These are phyloP conservation scores for Yamadazyma dushanensis DNA, from an alignment of 1,139 yeast genomes.

Conservation along the genomic window DNA sequence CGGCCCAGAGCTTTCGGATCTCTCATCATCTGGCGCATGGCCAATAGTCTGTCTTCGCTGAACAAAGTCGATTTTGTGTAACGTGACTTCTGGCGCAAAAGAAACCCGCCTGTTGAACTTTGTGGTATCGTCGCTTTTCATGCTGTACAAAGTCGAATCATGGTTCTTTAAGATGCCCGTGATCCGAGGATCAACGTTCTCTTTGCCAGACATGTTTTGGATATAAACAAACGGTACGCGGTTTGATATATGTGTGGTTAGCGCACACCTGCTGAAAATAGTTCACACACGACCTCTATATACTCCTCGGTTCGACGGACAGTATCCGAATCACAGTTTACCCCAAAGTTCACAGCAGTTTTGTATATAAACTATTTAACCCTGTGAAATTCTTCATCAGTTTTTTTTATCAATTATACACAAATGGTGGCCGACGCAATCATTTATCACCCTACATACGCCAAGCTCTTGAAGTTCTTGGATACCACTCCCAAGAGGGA, in stretches of 20 bases:
- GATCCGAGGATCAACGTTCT: slow-evolving; percentile 16
- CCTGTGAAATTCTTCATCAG: slow-evolving; percentile 4
- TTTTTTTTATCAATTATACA: neutral
- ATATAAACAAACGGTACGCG: neutral
- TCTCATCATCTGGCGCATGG: slow-evolving; percentile 5
- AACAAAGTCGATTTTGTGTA: slow-evolving; percentile 61
- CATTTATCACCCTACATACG: slow-evolving; percentile 72
- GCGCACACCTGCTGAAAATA: no score
- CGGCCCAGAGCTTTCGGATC: neutral
- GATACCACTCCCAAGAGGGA: slow-evolving; percentile 68
- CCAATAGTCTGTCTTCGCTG: slow-evolving; percentile 27
- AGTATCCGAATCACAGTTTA: slow-evolving; percentile 3
- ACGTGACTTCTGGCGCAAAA: slow-evolving; percentile 74
- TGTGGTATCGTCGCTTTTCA: slow-evolving; percentile 10
- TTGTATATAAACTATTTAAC: slow-evolving; percentile 4
- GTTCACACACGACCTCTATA: neutral
- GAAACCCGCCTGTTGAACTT: slow-evolving; percentile 55
- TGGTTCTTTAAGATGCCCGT: slow-evolving; percentile 11
- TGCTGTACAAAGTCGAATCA: neutral
- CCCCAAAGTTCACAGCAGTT: slow-evolving; percentile 10
- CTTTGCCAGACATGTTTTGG: slow-evolving; percentile 12
- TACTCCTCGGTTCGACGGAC: neutral
- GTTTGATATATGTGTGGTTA: slow-evolving; percentile 1
- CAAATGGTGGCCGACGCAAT: slow-evolving; percentile 66
- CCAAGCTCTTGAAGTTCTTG: slow-evolving; percentile 61